Evolutionary conservation across 202 grass and related monocot species (phyloP).

Genomic region (Eragrostis tef): DNA sequence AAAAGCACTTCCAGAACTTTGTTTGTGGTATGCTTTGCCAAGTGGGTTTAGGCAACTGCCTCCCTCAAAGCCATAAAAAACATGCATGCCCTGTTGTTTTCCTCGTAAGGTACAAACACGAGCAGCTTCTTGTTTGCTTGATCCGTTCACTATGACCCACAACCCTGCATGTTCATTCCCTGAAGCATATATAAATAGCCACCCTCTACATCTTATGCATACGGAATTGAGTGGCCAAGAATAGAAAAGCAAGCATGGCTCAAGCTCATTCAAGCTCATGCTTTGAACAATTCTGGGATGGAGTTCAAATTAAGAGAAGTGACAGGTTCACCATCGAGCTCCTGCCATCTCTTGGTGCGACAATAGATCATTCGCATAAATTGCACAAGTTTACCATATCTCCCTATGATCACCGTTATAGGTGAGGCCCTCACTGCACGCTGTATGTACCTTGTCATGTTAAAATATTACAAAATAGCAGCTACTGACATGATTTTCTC

Average conservation of each 20-base stretch:
- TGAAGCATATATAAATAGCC: conserved; percentile 51
- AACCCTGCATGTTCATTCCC: conserved; percentile 39
- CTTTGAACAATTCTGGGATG: conserved; percentile 53
- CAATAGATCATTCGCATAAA: conserved; percentile 63
- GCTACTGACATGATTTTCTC: conserved; percentile 51
- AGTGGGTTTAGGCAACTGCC: conserved; percentile 8
- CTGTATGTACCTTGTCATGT: conserved; percentile 25
- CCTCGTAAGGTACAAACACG: conserved; percentile 54
- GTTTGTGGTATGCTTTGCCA: conserved; percentile 13
- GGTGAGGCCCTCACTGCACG: conserved; percentile 47
- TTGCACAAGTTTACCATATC: conserved; percentile 69
- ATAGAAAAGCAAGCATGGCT: conserved; percentile 48
- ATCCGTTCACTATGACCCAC: conserved; percentile 45
- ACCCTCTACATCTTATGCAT: conserved; percentile 41
- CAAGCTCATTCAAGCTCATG: conserved; percentile 53
- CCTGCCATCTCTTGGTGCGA: conserved; percentile 73
- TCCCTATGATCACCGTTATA: conserved; percentile 65
- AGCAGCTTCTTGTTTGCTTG: conserved; percentile 44
- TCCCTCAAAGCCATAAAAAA: conserved; percentile 34
- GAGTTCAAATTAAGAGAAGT: conserved; percentile 47
- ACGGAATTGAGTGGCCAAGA: conserved; percentile 42
- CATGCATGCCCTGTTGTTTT: conserved; percentile 44
- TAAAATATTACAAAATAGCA: conserved; percentile 18
- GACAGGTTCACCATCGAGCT: conserved; percentile 57
- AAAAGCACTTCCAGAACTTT: conserved; percentile 30